phyloP scores from a whole-genome alignment of 1,284 basidiomycete genomes.

The Trichosporon ovoides region DNA sequence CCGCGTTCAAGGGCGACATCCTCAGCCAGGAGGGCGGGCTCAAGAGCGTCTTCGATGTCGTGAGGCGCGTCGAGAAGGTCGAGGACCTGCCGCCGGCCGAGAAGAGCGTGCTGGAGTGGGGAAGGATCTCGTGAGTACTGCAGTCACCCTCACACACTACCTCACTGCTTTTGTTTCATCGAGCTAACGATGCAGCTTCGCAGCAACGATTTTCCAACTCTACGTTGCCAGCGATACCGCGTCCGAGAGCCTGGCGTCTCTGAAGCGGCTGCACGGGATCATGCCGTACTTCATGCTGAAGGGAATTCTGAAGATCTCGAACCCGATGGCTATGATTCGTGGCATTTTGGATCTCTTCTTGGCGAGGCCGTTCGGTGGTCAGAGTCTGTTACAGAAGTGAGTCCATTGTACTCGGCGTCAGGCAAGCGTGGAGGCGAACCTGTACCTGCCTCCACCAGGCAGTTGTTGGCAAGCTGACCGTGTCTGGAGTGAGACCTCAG shows the following conservation, averaged over 20 bases:
- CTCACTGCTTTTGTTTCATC: too few species aligned
- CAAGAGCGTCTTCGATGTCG: constrained; percentile 75
- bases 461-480: too few species aligned
- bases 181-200: constrained; percentile 58
- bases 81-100: constrained; percentile 78
- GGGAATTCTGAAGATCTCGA: constrained; percentile 84
- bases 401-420: too few species aligned
- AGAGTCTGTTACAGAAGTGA: constrained; percentile 68
- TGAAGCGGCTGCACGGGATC: constrained; percentile 90
- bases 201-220: constrained; percentile 91
- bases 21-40: constrained; percentile 85
- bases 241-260: constrained; percentile 75
- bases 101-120: constrained; percentile 89
- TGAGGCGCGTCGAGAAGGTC: constrained; percentile 74
- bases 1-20: constrained; percentile 84
- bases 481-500: too few species aligned
- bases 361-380: constrained; percentile 94
- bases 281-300: constrained; percentile 99
- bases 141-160: too few species aligned
- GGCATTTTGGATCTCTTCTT: constrained; percentile 89
- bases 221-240: constrained; percentile 90
- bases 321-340: constrained; percentile 94
- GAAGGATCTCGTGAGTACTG: constrained; percentile 80
- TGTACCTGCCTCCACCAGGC: too few species aligned
- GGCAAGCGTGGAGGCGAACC: too few species aligned